phyloP scores from a whole-genome alignment of 495 filamentous ascomycete genomes.

The Daldinia grandis region DNA sequence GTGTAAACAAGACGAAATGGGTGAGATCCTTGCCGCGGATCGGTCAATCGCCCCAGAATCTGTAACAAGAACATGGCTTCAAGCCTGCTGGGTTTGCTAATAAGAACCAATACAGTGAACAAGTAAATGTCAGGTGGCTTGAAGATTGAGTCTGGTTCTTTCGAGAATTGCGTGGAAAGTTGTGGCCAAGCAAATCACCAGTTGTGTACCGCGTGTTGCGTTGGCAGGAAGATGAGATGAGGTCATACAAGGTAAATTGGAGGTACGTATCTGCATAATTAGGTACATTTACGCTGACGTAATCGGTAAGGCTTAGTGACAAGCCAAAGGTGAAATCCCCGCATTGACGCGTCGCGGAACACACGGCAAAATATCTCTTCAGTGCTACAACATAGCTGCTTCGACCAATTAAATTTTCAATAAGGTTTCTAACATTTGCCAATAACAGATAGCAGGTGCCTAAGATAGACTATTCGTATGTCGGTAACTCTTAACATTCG shows the following conservation, averaged over 20 bases:
- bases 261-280: not conserved
- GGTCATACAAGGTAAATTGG: conserved; percentile 25
- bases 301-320: not conserved
- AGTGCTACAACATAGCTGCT: no score
- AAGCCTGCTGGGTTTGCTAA: conserved; percentile 7
- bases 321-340: not conserved
- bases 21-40: conserved; percentile 18
- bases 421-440: no score
- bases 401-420: no score
- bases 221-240: conserved; percentile 37
- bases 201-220: conserved; percentile 32
- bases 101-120: conserved; percentile 15
- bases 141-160: conserved; percentile 3
- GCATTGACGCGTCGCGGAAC: not conserved
- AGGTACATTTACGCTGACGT: not conserved
- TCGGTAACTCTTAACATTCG: no score
- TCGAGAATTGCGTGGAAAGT: conserved; percentile 32
- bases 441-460: no score
- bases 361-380: not conserved
- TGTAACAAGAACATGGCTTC: not conserved
- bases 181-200: conserved; percentile 30
- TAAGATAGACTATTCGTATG: no score
- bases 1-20: not conserved
- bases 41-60: conserved; percentile 31
- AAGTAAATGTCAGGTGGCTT: conserved; percentile 25